Conservation (phyloP, 768 basidiomycete species). For the Asterophora lycoperdoides region DNA sequence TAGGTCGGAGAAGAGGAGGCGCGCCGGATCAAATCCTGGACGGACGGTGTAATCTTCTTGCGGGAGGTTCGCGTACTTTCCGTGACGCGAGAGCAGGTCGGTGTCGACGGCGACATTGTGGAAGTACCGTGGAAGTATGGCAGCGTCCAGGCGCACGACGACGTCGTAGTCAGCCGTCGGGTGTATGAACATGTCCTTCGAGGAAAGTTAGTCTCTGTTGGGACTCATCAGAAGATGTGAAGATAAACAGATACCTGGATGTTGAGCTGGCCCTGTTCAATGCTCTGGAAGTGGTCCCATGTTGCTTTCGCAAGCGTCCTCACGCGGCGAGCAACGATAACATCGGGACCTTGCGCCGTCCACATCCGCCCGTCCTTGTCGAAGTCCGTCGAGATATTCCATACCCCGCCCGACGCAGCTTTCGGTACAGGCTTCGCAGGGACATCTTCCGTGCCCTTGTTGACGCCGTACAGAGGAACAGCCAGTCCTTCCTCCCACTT, state of each 20-base stretch:
- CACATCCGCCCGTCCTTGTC: constrained; percentile 75
- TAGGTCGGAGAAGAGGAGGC: constrained; percentile 62
- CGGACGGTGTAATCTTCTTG: constrained; percentile 31
- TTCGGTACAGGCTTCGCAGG: constrained; percentile 18
- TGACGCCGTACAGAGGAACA: constrained; percentile 63
- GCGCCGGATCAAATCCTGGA: constrained; percentile 80
- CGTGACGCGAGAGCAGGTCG: constrained; percentile 38
- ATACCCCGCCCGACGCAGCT: constrained; percentile 44
- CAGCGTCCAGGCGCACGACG: constrained; percentile 66
- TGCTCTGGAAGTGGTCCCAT: constrained; percentile 50
- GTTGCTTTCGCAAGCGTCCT: constrained; percentile 73
- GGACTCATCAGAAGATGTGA: not conserved
- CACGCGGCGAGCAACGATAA: constrained; percentile 70
- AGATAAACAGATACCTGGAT: constrained; percentile 47
- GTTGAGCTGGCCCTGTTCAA: constrained; percentile 46
- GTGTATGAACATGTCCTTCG: constrained; percentile 79
- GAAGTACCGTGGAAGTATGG: constrained; percentile 63
- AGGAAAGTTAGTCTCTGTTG: constrained; percentile 2
- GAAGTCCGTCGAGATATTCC: constrained; percentile 75
- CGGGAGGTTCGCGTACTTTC: constrained; percentile 46
- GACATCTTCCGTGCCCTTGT: constrained; percentile 26
- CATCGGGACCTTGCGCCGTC: constrained; percentile 64
- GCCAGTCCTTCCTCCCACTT: constrained; percentile 71
- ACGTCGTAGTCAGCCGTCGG: constrained; percentile 85
- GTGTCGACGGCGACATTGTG: constrained; percentile 61